Conservation (phyloP, 106 monocot genomes). For the Acorus calamus region DNA sequence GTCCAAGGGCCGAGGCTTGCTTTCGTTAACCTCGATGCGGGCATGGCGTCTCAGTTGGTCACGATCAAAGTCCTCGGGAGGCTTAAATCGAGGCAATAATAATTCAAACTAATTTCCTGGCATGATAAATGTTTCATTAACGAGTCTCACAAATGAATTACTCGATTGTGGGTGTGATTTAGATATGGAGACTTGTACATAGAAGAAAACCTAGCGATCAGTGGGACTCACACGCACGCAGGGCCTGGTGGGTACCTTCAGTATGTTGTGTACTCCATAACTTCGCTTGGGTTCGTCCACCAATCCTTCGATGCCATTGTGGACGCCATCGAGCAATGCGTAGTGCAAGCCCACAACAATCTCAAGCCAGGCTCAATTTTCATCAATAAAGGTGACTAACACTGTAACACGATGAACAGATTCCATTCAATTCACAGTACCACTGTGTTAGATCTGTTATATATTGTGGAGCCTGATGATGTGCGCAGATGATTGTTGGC, state of each 20-base stretch:
- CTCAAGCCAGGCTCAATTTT: conserved; percentile 19
- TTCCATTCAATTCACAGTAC: too few species aligned
- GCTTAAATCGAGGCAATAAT: conserved; percentile 16
- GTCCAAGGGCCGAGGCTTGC: conserved; percentile 2
- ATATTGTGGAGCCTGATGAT: too few species aligned
- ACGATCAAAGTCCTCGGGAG: conserved; percentile 16
- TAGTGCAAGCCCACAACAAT: conserved; percentile 25
- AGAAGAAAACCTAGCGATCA: conserved; percentile 22
- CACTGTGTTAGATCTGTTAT: too few species aligned
- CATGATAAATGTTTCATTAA: neutral
- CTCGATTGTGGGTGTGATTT: neutral
- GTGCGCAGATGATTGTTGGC: too few species aligned
- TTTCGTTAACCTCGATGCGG: conserved; percentile 18
- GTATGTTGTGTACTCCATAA: conserved; percentile 22
- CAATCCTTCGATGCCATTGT: conserved; percentile 29
- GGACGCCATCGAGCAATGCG: conserved; percentile 17
- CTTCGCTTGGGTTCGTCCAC: conserved; percentile 25
- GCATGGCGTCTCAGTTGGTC: conserved; percentile 22
- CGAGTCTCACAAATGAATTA: neutral
- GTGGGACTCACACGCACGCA: conserved; percentile 29
- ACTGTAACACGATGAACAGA: too few species aligned
- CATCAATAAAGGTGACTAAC: conserved; percentile 17
- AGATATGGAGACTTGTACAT: conserved; percentile 31
- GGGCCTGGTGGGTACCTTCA: conserved; percentile 31
- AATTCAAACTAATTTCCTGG: neutral